Conservation (phyloP, 495 filamentous ascomycete genomes). For the Penicillium coffeae region DNA sequence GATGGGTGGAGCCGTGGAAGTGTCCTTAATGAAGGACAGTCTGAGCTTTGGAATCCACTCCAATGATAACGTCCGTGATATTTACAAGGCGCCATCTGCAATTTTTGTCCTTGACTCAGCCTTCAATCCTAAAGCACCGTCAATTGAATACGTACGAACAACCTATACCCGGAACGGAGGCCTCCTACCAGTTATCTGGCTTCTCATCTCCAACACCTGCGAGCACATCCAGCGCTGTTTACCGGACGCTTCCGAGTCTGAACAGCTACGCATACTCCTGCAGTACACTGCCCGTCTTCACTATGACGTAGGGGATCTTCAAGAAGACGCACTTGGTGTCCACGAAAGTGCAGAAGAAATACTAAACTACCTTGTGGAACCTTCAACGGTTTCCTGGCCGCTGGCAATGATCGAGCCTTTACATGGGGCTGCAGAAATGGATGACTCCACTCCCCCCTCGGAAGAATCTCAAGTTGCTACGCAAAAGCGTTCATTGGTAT, state of each 20-base stretch:
- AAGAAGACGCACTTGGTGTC: slow-evolving; percentile 43
- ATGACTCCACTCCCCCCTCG: slow-evolving; percentile 16
- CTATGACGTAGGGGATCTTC: slow-evolving; percentile 45
- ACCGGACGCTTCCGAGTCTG: slow-evolving; percentile 33
- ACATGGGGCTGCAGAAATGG: slow-evolving; percentile 22
- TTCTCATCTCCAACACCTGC: slow-evolving; percentile 51
- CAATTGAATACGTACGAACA: slow-evolving; percentile 40
- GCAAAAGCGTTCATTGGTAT: slow-evolving; percentile 38
- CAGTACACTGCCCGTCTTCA: slow-evolving; percentile 37
- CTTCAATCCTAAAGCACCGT: slow-evolving; percentile 38
- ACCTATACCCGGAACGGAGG: slow-evolving; percentile 38
- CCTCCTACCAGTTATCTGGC: slow-evolving; percentile 47
- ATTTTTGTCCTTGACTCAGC: slow-evolving; percentile 52
- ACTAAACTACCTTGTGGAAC: slow-evolving; percentile 33
- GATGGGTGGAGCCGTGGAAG: slow-evolving; percentile 31
- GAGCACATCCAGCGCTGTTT: slow-evolving; percentile 56
- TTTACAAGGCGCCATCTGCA: slow-evolving; percentile 43
- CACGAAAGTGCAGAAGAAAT: slow-evolving; percentile 45
- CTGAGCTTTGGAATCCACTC: slow-evolving; percentile 49
- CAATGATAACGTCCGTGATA: slow-evolving; percentile 32
- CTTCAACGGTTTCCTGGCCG: slow-evolving; percentile 34
- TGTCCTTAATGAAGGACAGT: slow-evolving; percentile 33
- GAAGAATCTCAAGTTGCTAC: slow-evolving; percentile 7
- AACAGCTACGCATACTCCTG: slow-evolving; percentile 39
- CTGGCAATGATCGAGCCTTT: slow-evolving; percentile 43